Conservation (phyloP, 306 rosid genomes). For the Cucurbita pepo region DNA sequence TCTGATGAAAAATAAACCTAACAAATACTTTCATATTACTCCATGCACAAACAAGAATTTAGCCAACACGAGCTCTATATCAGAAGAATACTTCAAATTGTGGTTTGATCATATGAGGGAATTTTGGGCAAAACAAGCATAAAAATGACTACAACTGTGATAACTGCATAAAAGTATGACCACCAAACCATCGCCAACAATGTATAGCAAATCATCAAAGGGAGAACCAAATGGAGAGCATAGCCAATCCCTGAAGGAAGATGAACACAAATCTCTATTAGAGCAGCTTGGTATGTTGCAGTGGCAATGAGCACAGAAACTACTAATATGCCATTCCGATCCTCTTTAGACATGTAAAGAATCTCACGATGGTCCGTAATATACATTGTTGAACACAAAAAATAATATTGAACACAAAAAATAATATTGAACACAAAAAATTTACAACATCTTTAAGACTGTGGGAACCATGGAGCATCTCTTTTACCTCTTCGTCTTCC, state of each 20-base stretch:
- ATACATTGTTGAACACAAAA: too few species aligned
- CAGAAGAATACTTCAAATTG: too few species aligned
- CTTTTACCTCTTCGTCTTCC: background rate
- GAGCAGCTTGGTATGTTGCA: background rate
- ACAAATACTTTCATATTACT: too few species aligned
- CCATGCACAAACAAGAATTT: too few species aligned
- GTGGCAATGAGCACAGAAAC: constrained; percentile 14
- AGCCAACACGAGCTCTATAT: too few species aligned
- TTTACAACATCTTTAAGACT: too few species aligned
- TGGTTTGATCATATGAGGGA: too few species aligned
- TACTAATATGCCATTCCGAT: constrained; percentile 5
- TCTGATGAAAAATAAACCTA: too few species aligned
- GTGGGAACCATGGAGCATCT: background rate
- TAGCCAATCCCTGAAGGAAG: background rate
- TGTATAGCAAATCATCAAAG: background rate
- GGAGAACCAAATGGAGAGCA: background rate
- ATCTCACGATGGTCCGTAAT: background rate
- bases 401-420: background rate
- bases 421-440: too few species aligned
- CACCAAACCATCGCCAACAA: background rate
- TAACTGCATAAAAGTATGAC: too few species aligned
- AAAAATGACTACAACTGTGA: too few species aligned
- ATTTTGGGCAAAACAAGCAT: too few species aligned
- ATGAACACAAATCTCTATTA: background rate
- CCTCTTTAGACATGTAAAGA: background rate